A percentile compares a stretch with the other conserved stretches of the same genome.
These are phyloP conservation scores for Cyberlindnera maclurae DNA, from an alignment of 805 yeast genomes.

Conservation along the genomic window DNA sequence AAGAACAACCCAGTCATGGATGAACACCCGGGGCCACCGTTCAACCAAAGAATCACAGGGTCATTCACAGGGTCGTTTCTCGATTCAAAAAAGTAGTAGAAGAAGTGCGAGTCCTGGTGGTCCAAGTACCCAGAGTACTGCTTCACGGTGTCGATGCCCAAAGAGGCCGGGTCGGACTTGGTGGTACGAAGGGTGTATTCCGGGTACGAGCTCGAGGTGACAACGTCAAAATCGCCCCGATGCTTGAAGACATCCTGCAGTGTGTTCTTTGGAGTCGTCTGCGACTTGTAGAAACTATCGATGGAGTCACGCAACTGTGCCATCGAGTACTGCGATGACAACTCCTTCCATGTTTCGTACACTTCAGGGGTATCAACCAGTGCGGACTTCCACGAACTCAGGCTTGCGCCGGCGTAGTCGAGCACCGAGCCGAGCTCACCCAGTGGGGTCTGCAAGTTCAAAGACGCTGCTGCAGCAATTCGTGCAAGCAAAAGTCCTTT, in stretches of 20 bases:
- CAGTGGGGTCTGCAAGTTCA: constrained; percentile 10
- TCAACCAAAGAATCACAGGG: constrained; percentile 82
- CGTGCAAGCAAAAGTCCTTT: constrained; percentile 3
- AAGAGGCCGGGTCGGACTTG: constrained; percentile 31
- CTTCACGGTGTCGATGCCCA: constrained; percentile 73
- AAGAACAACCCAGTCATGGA: constrained; percentile 85
- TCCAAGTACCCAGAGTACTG: constrained; percentile 85
- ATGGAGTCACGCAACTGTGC: constrained; percentile 9
- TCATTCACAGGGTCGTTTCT: constrained; percentile 81
- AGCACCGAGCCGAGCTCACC: constrained; percentile 5
- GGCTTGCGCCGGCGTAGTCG: constrained; percentile 7
- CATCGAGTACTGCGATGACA: constrained; percentile 26
- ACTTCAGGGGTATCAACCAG: constrained; percentile 9
- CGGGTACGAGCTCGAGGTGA: constrained; percentile 6
- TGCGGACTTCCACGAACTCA: constrained; percentile 4
- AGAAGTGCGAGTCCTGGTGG: constrained; percentile 68
- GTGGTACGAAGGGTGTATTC: constrained; percentile 15
- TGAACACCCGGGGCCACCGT: constrained; percentile 97
- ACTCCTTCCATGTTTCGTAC: constrained; percentile 24
- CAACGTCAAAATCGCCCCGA: constrained; percentile 3
- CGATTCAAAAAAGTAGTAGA: constrained; percentile 86
- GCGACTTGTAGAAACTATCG: constrained; percentile 7
- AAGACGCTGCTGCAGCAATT: constrained; percentile 8
- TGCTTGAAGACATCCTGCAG: constrained; percentile 8
- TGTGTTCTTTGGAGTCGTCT: constrained; percentile 13